Base-by-base conservation (phyloP, 352 stramenopile species). In the Phytophthora melonis region DNA sequence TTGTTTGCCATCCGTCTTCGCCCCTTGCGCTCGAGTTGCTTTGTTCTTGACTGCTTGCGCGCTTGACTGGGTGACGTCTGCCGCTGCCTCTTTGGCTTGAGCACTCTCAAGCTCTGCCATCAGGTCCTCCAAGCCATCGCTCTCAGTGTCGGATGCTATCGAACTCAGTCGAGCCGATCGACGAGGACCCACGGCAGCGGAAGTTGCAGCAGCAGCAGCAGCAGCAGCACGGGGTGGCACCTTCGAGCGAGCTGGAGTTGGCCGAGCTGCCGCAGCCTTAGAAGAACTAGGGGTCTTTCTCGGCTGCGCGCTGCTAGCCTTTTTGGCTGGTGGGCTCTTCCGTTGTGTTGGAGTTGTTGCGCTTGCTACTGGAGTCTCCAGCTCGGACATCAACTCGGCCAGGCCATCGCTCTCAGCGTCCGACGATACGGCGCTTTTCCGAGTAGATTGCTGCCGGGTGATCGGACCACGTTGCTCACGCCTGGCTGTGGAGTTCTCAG, bases 341-440 rank as follows among this genome's bases (percentile, higher is more conserved):
- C 19, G 23, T 3, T 41, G 41, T 21, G 30, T 32, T 11, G 21
- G 6, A 39, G 53, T 55, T 19, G 18, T 30, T 47, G 58, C 54
- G 5, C 53, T 19, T 34, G 61, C 25, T 27, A 66, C 49, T 1
- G 63, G 55, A n/a, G 72, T 71, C 9, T 75, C 60, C 1, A 92
- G 68, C 30, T 92, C 84, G 10, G 67, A 66, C 18, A 87, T 71
- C 2, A 92, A 57, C 23, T 91, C 78, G 41, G 70, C 73, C 18
- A 90, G 52, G 9, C 78, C 76, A 59, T 91, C 83, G 58, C 84
- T 91, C 52, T 89, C 83, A 19, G 73, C 76, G 39, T 76, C 74
- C 0, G 80, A 88, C 11, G 63, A 72, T 14, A 75, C 43, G 2
- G 62, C 76, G 10, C 62, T 70, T 60, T 69, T 52, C 53, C 43